Evolutionary conservation across 768 basidiomycete genomes (phyloP).

Genomic region (Auriscalpium vulgare): DNA sequence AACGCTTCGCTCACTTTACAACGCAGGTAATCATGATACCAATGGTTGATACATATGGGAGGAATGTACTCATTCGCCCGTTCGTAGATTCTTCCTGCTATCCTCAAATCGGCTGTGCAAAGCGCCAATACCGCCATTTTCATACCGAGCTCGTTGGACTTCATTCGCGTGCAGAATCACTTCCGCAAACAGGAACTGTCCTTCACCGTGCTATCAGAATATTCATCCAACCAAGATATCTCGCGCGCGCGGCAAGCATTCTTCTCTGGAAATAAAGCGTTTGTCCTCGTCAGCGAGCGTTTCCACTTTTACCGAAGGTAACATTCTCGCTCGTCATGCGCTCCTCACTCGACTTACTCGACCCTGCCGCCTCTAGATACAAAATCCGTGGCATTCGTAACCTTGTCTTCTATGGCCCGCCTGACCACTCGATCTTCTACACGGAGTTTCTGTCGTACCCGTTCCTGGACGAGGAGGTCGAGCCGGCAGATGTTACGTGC

Average conservation of each 20-base stretch:
- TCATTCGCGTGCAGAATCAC: slow-evolving; percentile 83
- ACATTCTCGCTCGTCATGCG: neutral
- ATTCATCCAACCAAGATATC: slow-evolving; percentile 91
- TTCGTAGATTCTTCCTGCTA: slow-evolving; percentile 64
- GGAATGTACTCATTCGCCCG: neutral
- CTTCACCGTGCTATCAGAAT: slow-evolving; percentile 90
- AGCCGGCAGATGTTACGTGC: slow-evolving; percentile 76
- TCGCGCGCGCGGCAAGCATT: slow-evolving; percentile 89
- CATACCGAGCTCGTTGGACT: slow-evolving; percentile 94
- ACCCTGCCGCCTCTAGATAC: slow-evolving; percentile 45
- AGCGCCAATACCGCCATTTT: slow-evolving; percentile 84
- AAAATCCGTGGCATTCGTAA: slow-evolving; percentile 90
- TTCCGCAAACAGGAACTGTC: slow-evolving; percentile 68
- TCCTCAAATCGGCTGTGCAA: slow-evolving; percentile 90
- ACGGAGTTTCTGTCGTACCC: slow-evolving; percentile 85
- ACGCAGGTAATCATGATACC: slow-evolving; percentile 47
- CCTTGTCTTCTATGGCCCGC: slow-evolving; percentile 87
- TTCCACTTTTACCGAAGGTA: slow-evolving; percentile 95
- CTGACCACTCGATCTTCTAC: slow-evolving; percentile 88
- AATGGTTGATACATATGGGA: neutral
- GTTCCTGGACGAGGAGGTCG: slow-evolving; percentile 86
- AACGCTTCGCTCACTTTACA: slow-evolving; percentile 81
- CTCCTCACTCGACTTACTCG: neutral
- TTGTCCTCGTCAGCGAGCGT: slow-evolving; percentile 90
- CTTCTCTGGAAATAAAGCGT: slow-evolving; percentile 78